Evolutionary conservation across 371 early-diverging fungal genomes (phyloP).

Genomic region (Syncephalastrum monosporum): DNA sequence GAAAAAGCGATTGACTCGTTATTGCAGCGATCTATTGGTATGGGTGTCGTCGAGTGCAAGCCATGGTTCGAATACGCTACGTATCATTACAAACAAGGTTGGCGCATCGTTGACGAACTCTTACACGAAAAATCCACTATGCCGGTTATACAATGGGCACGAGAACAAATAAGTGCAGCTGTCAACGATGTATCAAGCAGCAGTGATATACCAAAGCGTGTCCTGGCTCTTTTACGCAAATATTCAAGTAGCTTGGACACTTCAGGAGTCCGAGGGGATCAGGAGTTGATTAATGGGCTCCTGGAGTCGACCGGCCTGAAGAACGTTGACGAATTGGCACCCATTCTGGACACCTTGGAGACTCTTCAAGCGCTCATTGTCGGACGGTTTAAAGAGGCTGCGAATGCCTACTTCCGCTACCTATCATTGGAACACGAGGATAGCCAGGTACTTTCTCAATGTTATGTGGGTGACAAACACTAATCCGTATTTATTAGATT

Average conservation of each 20-base stretch:
- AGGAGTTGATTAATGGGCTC: no score
- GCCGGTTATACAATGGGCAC: slow-evolving; percentile 29
- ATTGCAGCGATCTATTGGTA: slow-evolving; percentile 30
- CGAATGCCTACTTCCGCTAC: slow-evolving; percentile 35
- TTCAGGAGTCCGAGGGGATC: not conserved
- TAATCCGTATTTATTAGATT: not conserved
- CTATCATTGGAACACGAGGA: slow-evolving; percentile 26
- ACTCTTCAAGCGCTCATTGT: slow-evolving; percentile 23
- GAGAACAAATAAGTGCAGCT: slow-evolving; percentile 5
- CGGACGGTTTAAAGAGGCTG: slow-evolving; percentile 25
- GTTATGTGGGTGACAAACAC: not conserved
- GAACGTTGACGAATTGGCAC: not conserved
- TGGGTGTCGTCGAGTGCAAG: slow-evolving; percentile 28
- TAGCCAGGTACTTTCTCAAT: slow-evolving; percentile 14
- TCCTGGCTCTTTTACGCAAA: no score
- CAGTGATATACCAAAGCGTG: no score
- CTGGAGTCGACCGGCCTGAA: not conserved
- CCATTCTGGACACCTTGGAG: slow-evolving; percentile 17
- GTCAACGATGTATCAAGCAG: no score
- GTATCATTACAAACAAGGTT: slow-evolving; percentile 62
- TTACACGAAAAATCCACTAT: slow-evolving; percentile 15
- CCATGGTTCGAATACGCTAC: slow-evolving; percentile 68
- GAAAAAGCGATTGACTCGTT: slow-evolving; percentile 28
- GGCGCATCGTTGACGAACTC: slow-evolving; percentile 59
- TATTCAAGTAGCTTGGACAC: not conserved